Evolutionary conservation across 2,329 filamentous ascomycete species (phyloP).

Genomic region (Nothophaeocryptopus gaeumannii): DNA sequence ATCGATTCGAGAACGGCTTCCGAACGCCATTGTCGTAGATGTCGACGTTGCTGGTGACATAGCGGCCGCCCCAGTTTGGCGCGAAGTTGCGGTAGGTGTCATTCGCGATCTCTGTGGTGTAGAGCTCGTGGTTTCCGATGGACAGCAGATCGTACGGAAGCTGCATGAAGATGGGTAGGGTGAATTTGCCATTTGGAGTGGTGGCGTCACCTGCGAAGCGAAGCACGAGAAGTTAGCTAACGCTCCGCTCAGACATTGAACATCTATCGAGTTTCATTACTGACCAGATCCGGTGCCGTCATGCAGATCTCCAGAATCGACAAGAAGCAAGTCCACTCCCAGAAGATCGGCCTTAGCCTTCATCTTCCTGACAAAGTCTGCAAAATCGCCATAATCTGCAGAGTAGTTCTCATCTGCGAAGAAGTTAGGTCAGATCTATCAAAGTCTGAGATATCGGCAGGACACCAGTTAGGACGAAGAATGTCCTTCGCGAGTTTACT

Average conservation of each 20-base stretch:
- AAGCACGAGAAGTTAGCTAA: too few species aligned
- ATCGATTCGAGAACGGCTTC: conserved; percentile 42
- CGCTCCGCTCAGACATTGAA: too few species aligned
- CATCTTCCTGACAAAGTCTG: conserved; percentile 60
- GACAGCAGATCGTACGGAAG: conserved; percentile 51
- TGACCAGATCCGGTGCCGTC: conserved; percentile 59
- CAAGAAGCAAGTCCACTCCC: conserved; percentile 58
- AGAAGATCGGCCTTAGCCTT: conserved; percentile 56
- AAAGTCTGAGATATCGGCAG: too few species aligned
- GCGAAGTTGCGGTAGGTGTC: conserved; percentile 60
- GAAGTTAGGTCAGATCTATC: too few species aligned
- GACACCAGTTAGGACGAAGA: too few species aligned
- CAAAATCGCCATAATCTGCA: conserved; percentile 65
- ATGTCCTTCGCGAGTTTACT: too few species aligned
- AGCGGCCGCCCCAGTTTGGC: conserved; percentile 55
- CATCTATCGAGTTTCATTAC: too few species aligned
- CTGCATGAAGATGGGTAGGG: conserved; percentile 51
- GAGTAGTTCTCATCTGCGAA: conserved; percentile 57
- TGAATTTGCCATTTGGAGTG: conserved; percentile 54
- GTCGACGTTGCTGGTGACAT: conserved; percentile 55
- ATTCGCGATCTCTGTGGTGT: conserved; percentile 60
- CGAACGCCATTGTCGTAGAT: conserved; percentile 32
- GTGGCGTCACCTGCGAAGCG: conserved; percentile 36
- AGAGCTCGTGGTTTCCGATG: conserved; percentile 65
- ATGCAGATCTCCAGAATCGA: conserved; percentile 66